Percentiles rank a stretch among this genome's conserved stretches.
These are phyloP conservation scores for Backusella circina DNA, from an alignment of 192 early-diverging fungal genomes.

Conservation along the genomic window DNA sequence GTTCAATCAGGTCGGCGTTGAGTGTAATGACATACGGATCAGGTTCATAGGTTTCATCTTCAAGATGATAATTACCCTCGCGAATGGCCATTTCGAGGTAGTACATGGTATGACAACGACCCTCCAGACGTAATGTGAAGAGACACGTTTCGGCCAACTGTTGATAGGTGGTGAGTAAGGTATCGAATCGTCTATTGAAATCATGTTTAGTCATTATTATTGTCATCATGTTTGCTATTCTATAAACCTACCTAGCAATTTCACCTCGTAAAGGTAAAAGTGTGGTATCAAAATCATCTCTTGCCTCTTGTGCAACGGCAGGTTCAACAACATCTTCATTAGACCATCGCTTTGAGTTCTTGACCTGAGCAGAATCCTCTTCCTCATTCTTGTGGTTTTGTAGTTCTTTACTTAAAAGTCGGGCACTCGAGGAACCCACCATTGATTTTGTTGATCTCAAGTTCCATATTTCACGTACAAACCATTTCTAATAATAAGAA, in stretches of 20 bases:
- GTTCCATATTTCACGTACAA: slow-evolving; percentile 52
- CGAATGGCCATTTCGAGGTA: slow-evolving; percentile 87
- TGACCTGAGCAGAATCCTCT: slow-evolving; percentile 13
- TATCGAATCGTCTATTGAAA: slow-evolving; percentile 43
- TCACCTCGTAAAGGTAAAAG: slow-evolving; percentile 43
- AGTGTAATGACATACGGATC: slow-evolving; percentile 84
- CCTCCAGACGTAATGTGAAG: slow-evolving; percentile 79
- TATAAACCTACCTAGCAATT: slow-evolving; percentile 33
- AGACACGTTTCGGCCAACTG: slow-evolving; percentile 75
- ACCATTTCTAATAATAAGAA: slow-evolving; percentile 58
- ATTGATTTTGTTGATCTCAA: slow-evolving; percentile 24
- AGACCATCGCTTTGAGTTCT: slow-evolving; percentile 24
- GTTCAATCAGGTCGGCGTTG: slow-evolving; percentile 72
- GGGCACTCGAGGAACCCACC: not conserved
- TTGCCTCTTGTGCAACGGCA: not conserved
- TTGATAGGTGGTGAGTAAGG: slow-evolving; percentile 59
- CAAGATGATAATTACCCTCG: slow-evolving; percentile 82
- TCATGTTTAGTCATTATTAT: too few relatives aligned
- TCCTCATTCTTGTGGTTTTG: not conserved
- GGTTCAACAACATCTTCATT: not conserved
- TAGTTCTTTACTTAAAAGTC: not conserved
- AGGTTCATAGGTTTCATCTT: slow-evolving; percentile 76
- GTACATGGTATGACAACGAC: slow-evolving; percentile 81
- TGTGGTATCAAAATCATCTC: not conserved
- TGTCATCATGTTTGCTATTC: not conserved